Evolutionary conservation across 2,329 filamentous ascomycete genomes (phyloP).

Genomic region (Arthrobotrys sinensis): DNA sequence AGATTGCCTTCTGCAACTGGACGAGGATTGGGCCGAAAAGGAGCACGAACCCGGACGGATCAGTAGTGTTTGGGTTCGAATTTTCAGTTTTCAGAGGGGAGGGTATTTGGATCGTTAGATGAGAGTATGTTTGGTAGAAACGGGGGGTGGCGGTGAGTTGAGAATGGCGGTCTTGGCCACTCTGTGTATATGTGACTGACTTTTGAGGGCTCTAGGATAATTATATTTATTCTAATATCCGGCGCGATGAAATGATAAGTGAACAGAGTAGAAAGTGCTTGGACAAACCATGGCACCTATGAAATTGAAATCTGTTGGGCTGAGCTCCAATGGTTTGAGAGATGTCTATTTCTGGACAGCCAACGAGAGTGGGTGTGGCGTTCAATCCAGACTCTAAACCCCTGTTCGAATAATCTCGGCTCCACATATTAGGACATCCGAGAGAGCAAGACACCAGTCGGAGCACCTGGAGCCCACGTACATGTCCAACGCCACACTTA

Average conservation of each 20-base stretch:
- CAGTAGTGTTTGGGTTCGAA: constrained; percentile 18
- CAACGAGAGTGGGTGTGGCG: constrained; percentile 23
- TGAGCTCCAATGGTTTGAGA: too few species aligned
- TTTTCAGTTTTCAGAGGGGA: constrained; percentile 5
- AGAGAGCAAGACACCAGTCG: constrained; percentile 19
- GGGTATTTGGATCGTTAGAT: constrained; percentile 1
- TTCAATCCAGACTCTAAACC: constrained; percentile 28
- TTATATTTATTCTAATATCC: too few species aligned
- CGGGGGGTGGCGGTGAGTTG: not conserved
- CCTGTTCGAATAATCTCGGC: constrained; percentile 51
- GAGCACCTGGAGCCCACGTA: not conserved
- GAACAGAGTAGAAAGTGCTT: not conserved
- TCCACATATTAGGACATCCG: constrained; percentile 28
- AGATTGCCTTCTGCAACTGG: constrained; percentile 27
- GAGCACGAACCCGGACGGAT: not conserved
- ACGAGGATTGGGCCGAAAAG: constrained; percentile 1
- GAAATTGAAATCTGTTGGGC: not conserved
- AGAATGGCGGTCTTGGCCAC: not conserved
- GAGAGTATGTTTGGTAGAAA: too few species aligned
- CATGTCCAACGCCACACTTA: constrained; percentile 12
- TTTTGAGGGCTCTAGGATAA: too few species aligned
- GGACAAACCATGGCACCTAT: not conserved
- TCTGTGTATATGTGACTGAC: not conserved
- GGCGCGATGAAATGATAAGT: too few species aligned
- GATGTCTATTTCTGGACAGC: not conserved